Evolutionary conservation across 2,329 filamentous ascomycete genomes (phyloP).

Genomic region (Aspergillus hiratsukae): DNA sequence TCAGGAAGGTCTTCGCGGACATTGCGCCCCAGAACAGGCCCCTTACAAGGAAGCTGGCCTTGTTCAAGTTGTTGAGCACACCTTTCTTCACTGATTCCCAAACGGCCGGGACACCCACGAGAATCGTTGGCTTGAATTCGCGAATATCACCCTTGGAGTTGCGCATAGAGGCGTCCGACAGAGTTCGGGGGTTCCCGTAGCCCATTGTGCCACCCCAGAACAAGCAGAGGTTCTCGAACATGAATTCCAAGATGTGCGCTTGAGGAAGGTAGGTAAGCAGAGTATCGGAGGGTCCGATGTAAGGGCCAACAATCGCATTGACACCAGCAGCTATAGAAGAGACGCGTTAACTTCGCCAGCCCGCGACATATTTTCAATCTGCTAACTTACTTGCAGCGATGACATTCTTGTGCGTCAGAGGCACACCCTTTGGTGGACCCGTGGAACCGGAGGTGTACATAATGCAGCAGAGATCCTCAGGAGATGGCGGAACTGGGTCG

Average conservation of each 20-base stretch:
- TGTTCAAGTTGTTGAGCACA: conserved; percentile 72
- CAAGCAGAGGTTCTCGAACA: conserved; percentile 86
- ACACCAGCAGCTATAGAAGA: conserved; percentile 67
- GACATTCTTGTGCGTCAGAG: conserved; percentile 75
- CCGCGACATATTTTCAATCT: neutral
- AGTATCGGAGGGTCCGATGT: conserved; percentile 71
- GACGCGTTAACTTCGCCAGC: conserved; percentile 8
- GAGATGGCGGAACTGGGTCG: conserved; percentile 65
- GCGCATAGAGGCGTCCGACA: conserved; percentile 78
- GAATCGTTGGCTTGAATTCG: conserved; percentile 80
- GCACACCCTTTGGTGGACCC: conserved; percentile 82
- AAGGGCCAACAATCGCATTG: conserved; percentile 69
- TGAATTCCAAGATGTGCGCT: conserved; percentile 94
- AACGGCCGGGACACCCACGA: conserved; percentile 91
- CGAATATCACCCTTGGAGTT: conserved; percentile 93
- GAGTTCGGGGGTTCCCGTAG: conserved; percentile 84
- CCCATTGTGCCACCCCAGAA: conserved; percentile 90
- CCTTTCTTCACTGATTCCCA: conserved; percentile 99
- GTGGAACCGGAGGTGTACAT: conserved; percentile 86
- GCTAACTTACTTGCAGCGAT: conserved; percentile 64
- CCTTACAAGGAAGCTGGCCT: conserved; percentile 63
- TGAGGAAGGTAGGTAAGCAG: conserved; percentile 89
- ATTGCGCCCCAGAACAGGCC: conserved; percentile 73
- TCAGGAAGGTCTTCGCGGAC: conserved; percentile 57
- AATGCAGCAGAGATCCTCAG: conserved; percentile 76